A percentile compares a stretch with the other conserved stretches of the same genome.
Conservation (phyloP, 2,329 filamentous ascomycete species). For the Fusarium keratoplasticum region DNA sequence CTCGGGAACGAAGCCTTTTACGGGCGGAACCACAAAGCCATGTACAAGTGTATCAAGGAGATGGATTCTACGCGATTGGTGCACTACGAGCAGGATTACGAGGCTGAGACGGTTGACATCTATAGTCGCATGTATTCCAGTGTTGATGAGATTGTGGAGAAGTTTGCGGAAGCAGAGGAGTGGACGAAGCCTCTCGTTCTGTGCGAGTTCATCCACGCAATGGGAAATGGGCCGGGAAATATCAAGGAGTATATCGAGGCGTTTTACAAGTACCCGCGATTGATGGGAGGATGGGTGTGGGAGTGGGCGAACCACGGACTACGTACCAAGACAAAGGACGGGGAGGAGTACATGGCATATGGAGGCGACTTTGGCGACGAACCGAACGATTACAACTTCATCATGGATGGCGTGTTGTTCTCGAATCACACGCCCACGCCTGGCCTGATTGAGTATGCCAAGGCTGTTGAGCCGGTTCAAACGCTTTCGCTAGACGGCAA, state of each 20-base stretch:
- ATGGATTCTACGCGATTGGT: background rate
- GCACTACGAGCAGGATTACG: background rate
- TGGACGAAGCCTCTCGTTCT: background rate
- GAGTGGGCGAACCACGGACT: background rate
- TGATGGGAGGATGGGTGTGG: background rate
- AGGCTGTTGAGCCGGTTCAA: background rate
- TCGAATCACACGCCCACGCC: background rate
- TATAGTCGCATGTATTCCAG: background rate
- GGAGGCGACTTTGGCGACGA: background rate
- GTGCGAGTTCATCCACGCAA: background rate
- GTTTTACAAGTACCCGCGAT: background rate
- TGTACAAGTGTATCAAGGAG: constrained; percentile 31
- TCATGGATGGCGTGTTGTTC: background rate
- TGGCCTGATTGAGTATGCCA: background rate
- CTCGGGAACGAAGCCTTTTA: constrained; percentile 79
- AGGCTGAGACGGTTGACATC: background rate
- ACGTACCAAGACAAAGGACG: background rate
- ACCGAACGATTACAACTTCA: background rate
- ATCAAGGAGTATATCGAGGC: background rate
- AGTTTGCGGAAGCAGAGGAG: background rate
- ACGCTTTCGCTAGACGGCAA: background rate
- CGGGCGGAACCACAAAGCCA: constrained; percentile 70
- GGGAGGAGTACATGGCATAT: background rate
- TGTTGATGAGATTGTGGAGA: background rate
- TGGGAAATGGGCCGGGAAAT: background rate